Conservation (phyloP, 768 basidiomycete species). For the Psilocybe subaeruginosa region DNA sequence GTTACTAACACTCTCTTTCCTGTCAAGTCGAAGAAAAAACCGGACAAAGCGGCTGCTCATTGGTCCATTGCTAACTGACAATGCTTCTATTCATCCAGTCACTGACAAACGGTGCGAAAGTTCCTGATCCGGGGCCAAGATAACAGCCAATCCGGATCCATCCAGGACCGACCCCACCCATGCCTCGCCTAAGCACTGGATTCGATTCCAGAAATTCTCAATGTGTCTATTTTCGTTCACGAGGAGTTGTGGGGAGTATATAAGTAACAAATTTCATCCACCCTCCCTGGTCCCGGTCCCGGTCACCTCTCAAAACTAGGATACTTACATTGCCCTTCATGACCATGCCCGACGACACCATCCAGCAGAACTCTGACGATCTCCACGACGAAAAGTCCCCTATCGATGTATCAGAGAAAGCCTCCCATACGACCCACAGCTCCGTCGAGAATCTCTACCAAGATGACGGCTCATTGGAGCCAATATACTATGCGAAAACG, state of each 20-base stretch:
- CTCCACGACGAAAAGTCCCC: neutral
- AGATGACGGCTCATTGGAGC: conserved; percentile 41
- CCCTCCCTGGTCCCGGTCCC: neutral
- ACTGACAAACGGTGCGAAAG: neutral
- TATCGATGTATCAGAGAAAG: neutral
- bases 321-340: neutral
- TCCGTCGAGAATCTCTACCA: conserved; percentile 22
- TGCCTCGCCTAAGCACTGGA: neutral
- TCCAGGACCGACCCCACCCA: neutral
- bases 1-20: too few relatives aligned
- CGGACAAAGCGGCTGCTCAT: neutral
- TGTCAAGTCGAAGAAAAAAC: neutral
- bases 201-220: neutral
- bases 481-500: conserved; percentile 62
- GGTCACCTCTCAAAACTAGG: neutral
- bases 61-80: neutral
- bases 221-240: neutral
- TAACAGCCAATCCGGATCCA: neutral
- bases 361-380: neutral
- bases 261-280: neutral
- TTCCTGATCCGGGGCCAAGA: neutral
- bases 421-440: neutral
- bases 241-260: neutral
- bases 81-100: neutral
- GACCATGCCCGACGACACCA: neutral